Percentiles rank a stretch among this genome's conserved stretches.
These are phyloP conservation scores for Colletotrichum neosansevieriae DNA, from an alignment of 2,329 filamentous ascomycete species.

Conservation along the genomic window DNA sequence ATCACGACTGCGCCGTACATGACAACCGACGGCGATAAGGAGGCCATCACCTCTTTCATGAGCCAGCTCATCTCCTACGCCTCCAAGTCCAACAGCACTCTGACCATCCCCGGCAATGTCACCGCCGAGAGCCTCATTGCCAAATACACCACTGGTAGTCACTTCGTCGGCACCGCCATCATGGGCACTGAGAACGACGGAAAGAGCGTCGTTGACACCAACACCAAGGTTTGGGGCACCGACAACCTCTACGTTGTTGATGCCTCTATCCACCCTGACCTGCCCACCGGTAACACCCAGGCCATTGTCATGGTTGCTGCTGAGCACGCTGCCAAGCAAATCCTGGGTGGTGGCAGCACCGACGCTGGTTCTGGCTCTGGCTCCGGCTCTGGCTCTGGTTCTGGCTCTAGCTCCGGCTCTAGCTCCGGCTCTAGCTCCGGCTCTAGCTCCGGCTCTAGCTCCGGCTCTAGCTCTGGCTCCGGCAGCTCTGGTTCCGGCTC, in stretches of 20 bases:
- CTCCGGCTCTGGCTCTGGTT: constrained; percentile 34
- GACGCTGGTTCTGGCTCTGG: constrained; percentile 45
- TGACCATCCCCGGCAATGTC: constrained; percentile 43
- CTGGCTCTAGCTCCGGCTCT: no score
- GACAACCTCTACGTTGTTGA: constrained; percentile 73
- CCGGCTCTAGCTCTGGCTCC: constrained; percentile 41
- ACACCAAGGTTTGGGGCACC: constrained; percentile 70
- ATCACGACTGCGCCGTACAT: constrained; percentile 53
- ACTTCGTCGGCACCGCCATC: constrained; percentile 55
- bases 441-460: no score
- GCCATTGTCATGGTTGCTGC: constrained; percentile 42
- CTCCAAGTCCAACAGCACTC: constrained; percentile 42
- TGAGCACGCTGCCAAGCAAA: constrained; percentile 39
- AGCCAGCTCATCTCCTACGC: constrained; percentile 45
- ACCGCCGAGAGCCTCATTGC: constrained; percentile 45
- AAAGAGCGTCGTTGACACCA: constrained; percentile 65
- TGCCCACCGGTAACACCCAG: constrained; percentile 41
- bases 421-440: no score
- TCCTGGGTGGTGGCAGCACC: constrained; percentile 41
- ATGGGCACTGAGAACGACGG: constrained; percentile 64
- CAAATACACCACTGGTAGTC: constrained; percentile 45
- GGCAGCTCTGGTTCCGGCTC: constrained; percentile 45
- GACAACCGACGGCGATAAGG: constrained; percentile 47
- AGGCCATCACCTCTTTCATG: constrained; percentile 47
- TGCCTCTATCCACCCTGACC: constrained; percentile 69